A percentile compares a stretch with the other conserved stretches of the same genome.
Evolutionary conservation across 2,329 filamentous ascomycete species (phyloP).

Genomic region (Fusarium verrucosum): DNA sequence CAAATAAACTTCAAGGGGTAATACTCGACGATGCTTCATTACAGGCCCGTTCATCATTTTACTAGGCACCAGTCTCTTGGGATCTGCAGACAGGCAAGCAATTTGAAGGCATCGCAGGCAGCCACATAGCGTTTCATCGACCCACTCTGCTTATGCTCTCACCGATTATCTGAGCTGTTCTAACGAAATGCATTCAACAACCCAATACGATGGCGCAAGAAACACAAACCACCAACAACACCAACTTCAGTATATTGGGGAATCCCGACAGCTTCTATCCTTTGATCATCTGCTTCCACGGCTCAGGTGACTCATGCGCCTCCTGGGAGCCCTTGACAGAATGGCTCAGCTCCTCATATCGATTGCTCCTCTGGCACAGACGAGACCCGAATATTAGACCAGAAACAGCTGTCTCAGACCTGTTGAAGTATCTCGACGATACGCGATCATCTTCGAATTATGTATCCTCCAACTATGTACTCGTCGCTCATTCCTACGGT

Average conservation of each 20-base stretch:
- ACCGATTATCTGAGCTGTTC: neutral
- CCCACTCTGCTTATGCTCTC: slow-evolving; percentile 4
- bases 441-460: rapidly evolving
- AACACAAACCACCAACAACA: neutral
- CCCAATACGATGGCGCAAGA: neutral
- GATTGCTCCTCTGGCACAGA: slow-evolving; percentile 30
- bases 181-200: neutral
- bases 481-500: slow-evolving; percentile 36
- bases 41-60: neutral
- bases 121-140: neutral
- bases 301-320: slow-evolving; percentile 32
- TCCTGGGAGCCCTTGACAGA: slow-evolving; percentile 26
- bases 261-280: neutral
- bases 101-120: neutral
- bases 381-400: slow-evolving; percentile 4
- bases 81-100: neutral
- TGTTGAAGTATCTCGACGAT: neutral
- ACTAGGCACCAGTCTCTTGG: neutral
- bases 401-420: neutral
- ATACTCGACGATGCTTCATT: neutral
- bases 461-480: slow-evolving; percentile 19
- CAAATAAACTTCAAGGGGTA: neutral
- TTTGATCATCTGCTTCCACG: slow-evolving; percentile 36
- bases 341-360: slow-evolving; percentile 4
- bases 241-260: neutral